Percentiles rank a stretch among this genome's conserved stretches.
phyloP scores from a whole-genome alignment of 768 basidiomycete genomes.

The Tricholoma terreum region DNA sequence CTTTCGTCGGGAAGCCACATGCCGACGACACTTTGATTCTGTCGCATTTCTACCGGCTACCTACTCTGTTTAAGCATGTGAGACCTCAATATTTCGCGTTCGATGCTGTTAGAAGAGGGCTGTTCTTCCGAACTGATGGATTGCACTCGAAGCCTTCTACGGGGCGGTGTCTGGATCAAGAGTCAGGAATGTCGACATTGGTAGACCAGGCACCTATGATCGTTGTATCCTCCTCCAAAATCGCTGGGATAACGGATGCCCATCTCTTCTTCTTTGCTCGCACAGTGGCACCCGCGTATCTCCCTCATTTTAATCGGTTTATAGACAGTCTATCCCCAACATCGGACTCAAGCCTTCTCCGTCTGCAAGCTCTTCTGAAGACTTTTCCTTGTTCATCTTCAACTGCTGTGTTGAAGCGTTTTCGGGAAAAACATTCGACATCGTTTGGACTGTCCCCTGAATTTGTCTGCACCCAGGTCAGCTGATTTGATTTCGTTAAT shows the following conservation, averaged over 20 bases:
- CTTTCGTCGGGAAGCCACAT: slow-evolving; percentile 36
- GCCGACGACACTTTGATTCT: slow-evolving; percentile 48
- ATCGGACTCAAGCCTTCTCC: slow-evolving; percentile 2
- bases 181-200: slow-evolving; percentile 42
- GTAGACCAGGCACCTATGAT: slow-evolving; percentile 39
- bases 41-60: slow-evolving; percentile 47
- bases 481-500: slow-evolving; percentile 15
- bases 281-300: slow-evolving; percentile 28
- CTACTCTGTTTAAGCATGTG: slow-evolving; percentile 1
- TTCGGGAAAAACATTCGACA: slow-evolving; percentile 19
- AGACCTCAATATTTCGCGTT: slow-evolving; percentile 23
- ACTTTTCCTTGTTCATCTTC: slow-evolving; percentile 18
- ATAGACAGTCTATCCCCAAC: slow-evolving; percentile 13
- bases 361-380: slow-evolving; percentile 14
- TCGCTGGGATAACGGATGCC: slow-evolving; percentile 17
- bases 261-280: slow-evolving; percentile 37
- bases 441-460: slow-evolving; percentile 32
- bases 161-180: slow-evolving; percentile 44
- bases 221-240: slow-evolving; percentile 13
- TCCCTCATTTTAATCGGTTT: slow-evolving; percentile 28
- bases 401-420: slow-evolving; percentile 12
- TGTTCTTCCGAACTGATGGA: slow-evolving; percentile 8
- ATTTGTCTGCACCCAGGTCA: slow-evolving; percentile 44
- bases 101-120: slow-evolving; percentile 36
- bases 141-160: slow-evolving; percentile 27